Percentiles rank a stretch among this genome's conserved stretches.
Conservation (phyloP, 2,329 filamentous ascomycete genomes). For the Botrytis paeoniae region DNA sequence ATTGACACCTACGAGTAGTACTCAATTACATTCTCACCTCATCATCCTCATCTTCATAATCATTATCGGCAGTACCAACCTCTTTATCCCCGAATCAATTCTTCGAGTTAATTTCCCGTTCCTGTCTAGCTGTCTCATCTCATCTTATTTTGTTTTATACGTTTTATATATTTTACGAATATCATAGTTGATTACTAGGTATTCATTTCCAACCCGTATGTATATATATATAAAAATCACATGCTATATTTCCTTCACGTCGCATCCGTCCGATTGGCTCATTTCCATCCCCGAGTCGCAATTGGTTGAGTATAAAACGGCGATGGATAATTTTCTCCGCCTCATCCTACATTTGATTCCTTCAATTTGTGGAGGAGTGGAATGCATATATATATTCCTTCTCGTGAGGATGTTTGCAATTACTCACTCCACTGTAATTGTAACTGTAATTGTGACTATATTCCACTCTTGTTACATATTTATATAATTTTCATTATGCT, state of each 20-base stretch:
- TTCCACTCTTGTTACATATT: not conserved
- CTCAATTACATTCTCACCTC: not conserved
- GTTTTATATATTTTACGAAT: not conserved
- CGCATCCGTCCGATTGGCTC: not conserved
- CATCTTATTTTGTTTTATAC: not conserved
- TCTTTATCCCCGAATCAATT: not conserved
- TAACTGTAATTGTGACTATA: not conserved
- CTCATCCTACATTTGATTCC: not conserved
- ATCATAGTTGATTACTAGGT: not conserved
- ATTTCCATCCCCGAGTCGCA: not conserved
- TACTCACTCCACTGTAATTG: not conserved
- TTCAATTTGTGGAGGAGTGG: not conserved
- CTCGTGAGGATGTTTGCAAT: not conserved
- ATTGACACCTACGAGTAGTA: not conserved
- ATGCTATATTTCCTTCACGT: not conserved
- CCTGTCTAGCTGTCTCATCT: not conserved
- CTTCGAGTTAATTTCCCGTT: not conserved
- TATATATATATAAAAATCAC: not conserved
- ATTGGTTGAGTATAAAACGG: not conserved
- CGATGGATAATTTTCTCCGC: not conserved
- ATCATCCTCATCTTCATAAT: not conserved
- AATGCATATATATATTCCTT: not conserved
- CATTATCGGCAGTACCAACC: not conserved
- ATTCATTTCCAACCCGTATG: not conserved
- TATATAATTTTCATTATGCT: not conserved